Conservation (phyloP, 1,139 yeast genomes). For the Pichia sp. region DNA sequence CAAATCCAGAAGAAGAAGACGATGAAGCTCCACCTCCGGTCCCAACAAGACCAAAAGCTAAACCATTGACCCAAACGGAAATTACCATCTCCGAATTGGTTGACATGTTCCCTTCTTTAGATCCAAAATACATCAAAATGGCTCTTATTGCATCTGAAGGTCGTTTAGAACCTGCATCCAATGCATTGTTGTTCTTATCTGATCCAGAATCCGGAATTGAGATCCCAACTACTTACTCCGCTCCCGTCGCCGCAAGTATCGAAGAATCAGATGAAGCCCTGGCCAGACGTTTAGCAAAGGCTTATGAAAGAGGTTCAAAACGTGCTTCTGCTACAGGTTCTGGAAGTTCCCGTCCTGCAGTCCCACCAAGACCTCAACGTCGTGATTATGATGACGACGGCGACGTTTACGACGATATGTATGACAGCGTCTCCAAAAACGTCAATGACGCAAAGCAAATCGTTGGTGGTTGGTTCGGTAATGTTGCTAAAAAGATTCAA, state of each 20-base stretch:
- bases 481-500: conserved; percentile 57
- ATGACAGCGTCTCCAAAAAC: conserved; percentile 69
- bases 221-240: conserved; percentile 50
- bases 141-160: conserved; percentile 86
- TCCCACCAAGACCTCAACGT: neutral
- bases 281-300: conserved; percentile 78
- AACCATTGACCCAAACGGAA: conserved; percentile 6
- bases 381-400: conserved; percentile 36
- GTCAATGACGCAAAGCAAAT: conserved; percentile 81
- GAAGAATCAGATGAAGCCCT: conserved; percentile 73
- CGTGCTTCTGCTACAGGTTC: conserved; percentile 9
- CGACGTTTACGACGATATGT: conserved; percentile 56
- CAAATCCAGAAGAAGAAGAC: too few relatives aligned
- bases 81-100: conserved; percentile 51
- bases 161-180: conserved; percentile 79
- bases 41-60: conserved; percentile 68
- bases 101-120: conserved; percentile 82
- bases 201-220: conserved; percentile 75
- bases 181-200: conserved; percentile 75
- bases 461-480: conserved; percentile 81
- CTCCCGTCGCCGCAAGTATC: too few relatives aligned
- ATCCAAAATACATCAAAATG: conserved; percentile 69
- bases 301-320: conserved; percentile 44
- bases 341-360: neutral
- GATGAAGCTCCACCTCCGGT: conserved; percentile 56